Evolutionary conservation across 768 basidiomycete species (phyloP).

Genomic region (Pleurotus sapidus): DNA sequence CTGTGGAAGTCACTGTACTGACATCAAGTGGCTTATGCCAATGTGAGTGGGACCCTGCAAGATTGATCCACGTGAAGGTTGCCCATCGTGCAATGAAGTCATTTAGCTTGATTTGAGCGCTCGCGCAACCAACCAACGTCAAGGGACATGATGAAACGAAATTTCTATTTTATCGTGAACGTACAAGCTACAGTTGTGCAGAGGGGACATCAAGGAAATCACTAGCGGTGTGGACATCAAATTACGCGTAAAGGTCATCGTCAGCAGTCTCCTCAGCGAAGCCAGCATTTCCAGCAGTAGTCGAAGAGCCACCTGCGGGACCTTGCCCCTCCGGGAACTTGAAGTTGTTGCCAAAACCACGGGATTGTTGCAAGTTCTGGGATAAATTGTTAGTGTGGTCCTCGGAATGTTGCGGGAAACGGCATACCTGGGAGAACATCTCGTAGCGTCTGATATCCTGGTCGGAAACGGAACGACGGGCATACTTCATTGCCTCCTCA

Average conservation of each 20-base stretch:
- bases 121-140: background rate
- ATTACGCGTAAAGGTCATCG: constrained; percentile 88
- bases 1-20: background rate
- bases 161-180: background rate
- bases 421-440: constrained; percentile 87
- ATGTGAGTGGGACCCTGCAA: background rate
- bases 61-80: background rate
- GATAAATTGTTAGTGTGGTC: constrained; percentile 10
- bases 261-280: constrained; percentile 86
- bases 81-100: constrained; percentile 1
- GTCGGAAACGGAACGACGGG: constrained; percentile 95
- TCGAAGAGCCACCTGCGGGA: constrained; percentile 36
- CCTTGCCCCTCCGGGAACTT: constrained; percentile 88
- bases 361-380: constrained; percentile 86
- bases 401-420: constrained; percentile 1
- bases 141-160: background rate
- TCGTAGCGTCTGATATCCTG: constrained; percentile 97
- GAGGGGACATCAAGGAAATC: background rate
- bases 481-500: constrained; percentile 98
- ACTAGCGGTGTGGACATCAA: constrained; percentile 7
- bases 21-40: background rate
- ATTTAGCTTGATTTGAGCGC: background rate
- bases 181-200: background rate
- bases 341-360: constrained; percentile 93
- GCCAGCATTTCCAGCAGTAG: constrained; percentile 59